Evolutionary conservation across 1,284 basidiomycete genomes (phyloP), one percentile per base, ranked within the genome.

Genomic region (Neonothopanus nambi): DNA sequence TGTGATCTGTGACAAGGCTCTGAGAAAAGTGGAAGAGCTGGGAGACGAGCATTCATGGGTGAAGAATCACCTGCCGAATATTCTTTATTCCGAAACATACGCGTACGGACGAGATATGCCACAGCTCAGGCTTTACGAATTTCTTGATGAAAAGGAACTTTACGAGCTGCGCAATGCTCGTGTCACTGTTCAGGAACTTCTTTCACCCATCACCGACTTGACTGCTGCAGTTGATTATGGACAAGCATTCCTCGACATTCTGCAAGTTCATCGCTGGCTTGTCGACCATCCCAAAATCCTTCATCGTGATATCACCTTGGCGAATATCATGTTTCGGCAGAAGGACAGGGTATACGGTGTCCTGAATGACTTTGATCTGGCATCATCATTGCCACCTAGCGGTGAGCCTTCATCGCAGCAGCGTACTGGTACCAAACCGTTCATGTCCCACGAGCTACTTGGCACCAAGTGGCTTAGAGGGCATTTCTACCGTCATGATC

Each of bases 361-460:
- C 13, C 26, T 56, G 11, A 56, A 56, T 23, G 48, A 56, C 24
- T 51, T 56, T 18, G 54, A 56, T 23, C 49, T 51, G 7, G 17
- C 53, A 5, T 42, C 45, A 12, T 21, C 15, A 5, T 38, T 48
- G n/a, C 15, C n/a, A n/a, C 46, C 13, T 4, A 15, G 30, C 3
- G 37, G 30, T 15, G 35, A 17, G 5, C 40, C 40, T 12, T 36
- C 33, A 17, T 40, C 43, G 3, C 20, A 47, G 1, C 48, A 46
- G 7, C 44, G 50, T n/a, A 48, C 50, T 23, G 54, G 50, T n/a
- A 56, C 54, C 1, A 52, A 38, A 21, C 49, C 44, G 12, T 56
- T 40, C 40, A 56, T 52, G 55, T n/a, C n/a, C n/a, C n/a, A n/a
- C n/a, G n/a, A n/a, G n/a, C n/a, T n/a, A n/a, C n/a, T n/a, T n/a